Conservation (phyloP, 352 stramenopile species). For the Phytophthora nicotianae region DNA sequence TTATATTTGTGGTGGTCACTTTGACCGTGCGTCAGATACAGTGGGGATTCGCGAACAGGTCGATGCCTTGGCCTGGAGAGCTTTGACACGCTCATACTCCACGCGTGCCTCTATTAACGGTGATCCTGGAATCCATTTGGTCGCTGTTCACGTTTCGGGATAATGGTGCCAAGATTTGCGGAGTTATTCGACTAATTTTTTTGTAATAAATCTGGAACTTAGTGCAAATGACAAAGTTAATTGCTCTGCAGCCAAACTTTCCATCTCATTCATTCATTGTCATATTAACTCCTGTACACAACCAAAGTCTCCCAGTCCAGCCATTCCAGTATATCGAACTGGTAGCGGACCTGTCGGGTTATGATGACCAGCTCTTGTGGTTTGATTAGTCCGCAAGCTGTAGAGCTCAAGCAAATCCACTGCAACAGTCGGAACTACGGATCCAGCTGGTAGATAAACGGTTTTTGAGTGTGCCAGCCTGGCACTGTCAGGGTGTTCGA, state of each 20-base stretch:
- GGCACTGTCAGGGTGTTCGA: no score
- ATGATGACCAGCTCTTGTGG: not conserved
- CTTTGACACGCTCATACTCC: no score
- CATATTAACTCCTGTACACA: not conserved
- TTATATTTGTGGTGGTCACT: not conserved
- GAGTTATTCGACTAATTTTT: no score
- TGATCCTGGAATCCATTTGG: not conserved
- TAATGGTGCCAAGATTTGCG: not conserved
- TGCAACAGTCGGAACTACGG: not conserved
- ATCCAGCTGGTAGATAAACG: conserved; percentile 1
- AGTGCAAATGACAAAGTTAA: not conserved
- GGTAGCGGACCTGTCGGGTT: not conserved
- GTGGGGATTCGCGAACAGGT: not conserved
- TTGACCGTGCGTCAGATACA: not conserved
- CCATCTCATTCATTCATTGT: no score
- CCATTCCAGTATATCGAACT: no score
- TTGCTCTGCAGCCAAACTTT: no score
- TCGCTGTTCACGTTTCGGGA: no score
- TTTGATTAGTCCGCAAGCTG: not conserved
- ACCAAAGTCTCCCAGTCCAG: no score
- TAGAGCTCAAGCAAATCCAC: not conserved
- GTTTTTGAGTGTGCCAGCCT: not conserved
- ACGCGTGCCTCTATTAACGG: not conserved
- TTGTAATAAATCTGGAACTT: not conserved
- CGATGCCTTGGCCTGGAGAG: not conserved